Percentiles rank a stretch among this genome's conserved stretches.
Conservation (phyloP, 2,329 filamentous ascomycete genomes). For the Epichloe uncinata region DNA sequence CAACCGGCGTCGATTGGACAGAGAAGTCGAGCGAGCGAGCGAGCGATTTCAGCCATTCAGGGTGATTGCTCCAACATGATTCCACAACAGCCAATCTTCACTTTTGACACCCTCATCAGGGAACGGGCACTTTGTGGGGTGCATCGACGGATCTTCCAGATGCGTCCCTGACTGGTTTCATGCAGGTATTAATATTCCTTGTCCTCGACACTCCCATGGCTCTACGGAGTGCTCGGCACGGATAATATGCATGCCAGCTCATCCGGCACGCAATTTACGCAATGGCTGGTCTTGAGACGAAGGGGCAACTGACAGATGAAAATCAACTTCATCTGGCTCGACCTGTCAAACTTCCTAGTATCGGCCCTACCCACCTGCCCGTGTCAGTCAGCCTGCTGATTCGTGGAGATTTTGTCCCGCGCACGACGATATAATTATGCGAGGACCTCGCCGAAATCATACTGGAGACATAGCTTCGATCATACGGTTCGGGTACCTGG, state of each 20-base stretch:
- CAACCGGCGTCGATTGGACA: neutral
- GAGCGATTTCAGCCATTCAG: neutral
- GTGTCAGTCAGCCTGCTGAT: no score
- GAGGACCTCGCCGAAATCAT: no score
- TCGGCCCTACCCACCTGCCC: neutral
- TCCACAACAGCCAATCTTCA: neutral
- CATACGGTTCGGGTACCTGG: no score
- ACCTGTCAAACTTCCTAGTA: neutral
- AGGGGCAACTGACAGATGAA: neutral
- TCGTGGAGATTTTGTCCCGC: no score
- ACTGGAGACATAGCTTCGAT: no score
- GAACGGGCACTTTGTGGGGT: neutral
- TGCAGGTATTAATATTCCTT: no score
- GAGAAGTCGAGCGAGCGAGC: neutral
- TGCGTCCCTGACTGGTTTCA: no score
- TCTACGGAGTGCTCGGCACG: neutral
- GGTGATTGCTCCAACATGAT: neutral
- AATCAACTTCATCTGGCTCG: neutral
- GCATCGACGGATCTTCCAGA: neutral
- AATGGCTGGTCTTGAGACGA: neutral
- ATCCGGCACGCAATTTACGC: neutral
- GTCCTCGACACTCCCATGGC: neutral
- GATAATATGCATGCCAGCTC: neutral
- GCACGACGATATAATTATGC: no score
- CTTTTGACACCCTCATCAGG: neutral